phyloP scores from a whole-genome alignment of 352 stramenopile species.

The Globisporangium nodosum region DNA sequence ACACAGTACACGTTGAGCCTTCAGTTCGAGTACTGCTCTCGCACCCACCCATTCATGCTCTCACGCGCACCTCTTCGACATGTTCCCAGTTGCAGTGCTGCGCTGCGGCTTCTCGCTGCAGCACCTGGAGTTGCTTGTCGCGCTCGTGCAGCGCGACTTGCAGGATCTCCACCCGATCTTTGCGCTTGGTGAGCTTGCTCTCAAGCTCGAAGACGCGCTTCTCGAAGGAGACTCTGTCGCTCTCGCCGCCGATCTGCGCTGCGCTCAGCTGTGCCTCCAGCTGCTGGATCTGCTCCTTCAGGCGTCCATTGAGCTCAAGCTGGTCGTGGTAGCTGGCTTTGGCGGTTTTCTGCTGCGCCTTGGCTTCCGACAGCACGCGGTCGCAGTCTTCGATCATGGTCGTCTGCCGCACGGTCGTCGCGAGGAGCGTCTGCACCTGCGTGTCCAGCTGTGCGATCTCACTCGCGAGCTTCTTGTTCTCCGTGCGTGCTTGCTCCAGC shows the following conservation, averaged over 20 bases:
- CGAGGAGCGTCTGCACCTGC: conserved; percentile 44
- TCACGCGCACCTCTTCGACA: conserved; percentile 34
- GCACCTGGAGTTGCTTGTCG: conserved; percentile 36
- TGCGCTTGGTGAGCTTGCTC: conserved; percentile 32
- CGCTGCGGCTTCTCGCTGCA: conserved; percentile 32
- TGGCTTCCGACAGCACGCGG: conserved; percentile 39
- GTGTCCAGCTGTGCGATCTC: conserved; percentile 29
- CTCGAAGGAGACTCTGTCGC: conserved; percentile 19
- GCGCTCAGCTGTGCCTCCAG: conserved; percentile 31
- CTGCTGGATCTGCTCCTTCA: conserved; percentile 27
- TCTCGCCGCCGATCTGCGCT: conserved; percentile 13
- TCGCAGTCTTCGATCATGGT: conserved; percentile 75
- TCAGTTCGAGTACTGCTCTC: not conserved
- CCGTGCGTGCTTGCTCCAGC: conserved; percentile 19
- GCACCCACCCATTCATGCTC: not conserved
- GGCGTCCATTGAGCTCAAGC: conserved; percentile 21
- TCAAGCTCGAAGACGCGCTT: conserved; percentile 28
- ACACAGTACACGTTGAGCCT: not conserved
- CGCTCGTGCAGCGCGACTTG: conserved; percentile 37
- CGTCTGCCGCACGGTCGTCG: conserved; percentile 59
- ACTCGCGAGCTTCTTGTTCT: conserved; percentile 22
- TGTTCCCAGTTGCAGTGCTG: conserved; percentile 33
- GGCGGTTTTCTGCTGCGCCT: conserved; percentile 26
- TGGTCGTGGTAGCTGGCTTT: conserved; percentile 42
- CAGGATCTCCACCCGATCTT: conserved; percentile 31